phyloP scores from a whole-genome alignment of 495 filamentous ascomycete species.

The Parathielavia appendiculata region DNA sequence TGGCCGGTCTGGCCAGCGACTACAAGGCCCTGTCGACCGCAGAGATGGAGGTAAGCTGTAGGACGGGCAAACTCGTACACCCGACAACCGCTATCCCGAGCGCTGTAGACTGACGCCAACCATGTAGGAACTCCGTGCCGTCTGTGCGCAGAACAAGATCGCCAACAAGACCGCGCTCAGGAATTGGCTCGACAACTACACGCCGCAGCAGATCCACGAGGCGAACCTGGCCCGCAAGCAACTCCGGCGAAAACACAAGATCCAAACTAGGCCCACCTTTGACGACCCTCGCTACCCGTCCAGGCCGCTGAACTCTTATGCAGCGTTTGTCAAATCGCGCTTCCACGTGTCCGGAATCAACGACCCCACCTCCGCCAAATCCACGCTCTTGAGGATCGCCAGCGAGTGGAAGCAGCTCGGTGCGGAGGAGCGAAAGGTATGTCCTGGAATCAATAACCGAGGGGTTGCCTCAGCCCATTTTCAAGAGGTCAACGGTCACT shows the following conservation, averaged over 20 bases:
- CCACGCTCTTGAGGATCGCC: slow-evolving; percentile 31
- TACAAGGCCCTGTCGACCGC: slow-evolving; percentile 29
- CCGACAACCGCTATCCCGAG: neutral
- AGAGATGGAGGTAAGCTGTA: slow-evolving; percentile 31
- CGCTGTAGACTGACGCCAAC: slow-evolving; percentile 1
- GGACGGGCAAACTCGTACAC: neutral
- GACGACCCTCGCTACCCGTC: slow-evolving; percentile 59
- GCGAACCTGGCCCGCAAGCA: slow-evolving; percentile 60
- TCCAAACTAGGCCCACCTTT: slow-evolving; percentile 26
- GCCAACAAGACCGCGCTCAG: slow-evolving; percentile 43
- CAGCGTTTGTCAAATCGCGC: slow-evolving; percentile 46
- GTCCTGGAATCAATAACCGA: slow-evolving; percentile 1
- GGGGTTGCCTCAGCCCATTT: neutral
- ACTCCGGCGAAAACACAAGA: slow-evolving; percentile 35
- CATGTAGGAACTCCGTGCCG: slow-evolving; percentile 37
- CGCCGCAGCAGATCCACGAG: slow-evolving; percentile 50
- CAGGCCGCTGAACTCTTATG: slow-evolving; percentile 35
- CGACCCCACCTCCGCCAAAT: slow-evolving; percentile 21
- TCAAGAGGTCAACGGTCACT: slow-evolving; percentile 7
- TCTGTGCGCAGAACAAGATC: slow-evolving; percentile 46
- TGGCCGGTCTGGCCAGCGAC: slow-evolving; percentile 6
- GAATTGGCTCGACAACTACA: slow-evolving; percentile 56
- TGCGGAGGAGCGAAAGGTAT: slow-evolving; percentile 47
- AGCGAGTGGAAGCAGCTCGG: slow-evolving; percentile 53
- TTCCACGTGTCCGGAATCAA: slow-evolving; percentile 44